These are phyloP conservation scores for Plectosphaerella sp. DNA, from an alignment of 2,329 filamentous ascomycete species.

Conservation along the genomic window DNA sequence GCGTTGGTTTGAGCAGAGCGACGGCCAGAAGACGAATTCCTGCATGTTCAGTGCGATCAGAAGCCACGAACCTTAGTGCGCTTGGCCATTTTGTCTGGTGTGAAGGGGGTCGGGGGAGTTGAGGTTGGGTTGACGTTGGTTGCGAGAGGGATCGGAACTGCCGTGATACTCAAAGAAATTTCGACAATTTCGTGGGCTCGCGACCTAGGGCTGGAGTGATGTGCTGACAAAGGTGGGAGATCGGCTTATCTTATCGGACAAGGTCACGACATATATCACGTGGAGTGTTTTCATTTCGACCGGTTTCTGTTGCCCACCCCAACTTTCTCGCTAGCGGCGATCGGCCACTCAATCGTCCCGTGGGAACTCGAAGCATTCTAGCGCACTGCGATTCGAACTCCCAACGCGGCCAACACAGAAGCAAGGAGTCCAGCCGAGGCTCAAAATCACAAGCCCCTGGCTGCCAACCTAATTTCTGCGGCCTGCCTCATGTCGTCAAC, in stretches of 20 bases:
- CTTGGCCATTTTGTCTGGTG: conserved; percentile 78
- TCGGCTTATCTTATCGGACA: too few relatives aligned
- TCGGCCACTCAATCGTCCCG: too few relatives aligned
- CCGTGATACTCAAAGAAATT: conserved; percentile 14
- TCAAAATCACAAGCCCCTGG: too few relatives aligned
- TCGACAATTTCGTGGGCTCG: neutral
- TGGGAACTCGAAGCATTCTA: too few relatives aligned
- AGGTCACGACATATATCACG: neutral
- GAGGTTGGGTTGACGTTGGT: conserved; percentile 14
- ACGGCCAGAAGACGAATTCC: neutral
- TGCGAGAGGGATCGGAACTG: conserved; percentile 14
- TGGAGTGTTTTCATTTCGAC: neutral
- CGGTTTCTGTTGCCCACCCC: too few relatives aligned
- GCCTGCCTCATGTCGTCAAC: too few relatives aligned
- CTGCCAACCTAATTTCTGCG: too few relatives aligned
- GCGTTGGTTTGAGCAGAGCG: neutral
- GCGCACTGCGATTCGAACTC: too few relatives aligned
- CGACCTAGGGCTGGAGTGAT: conserved; percentile 18
- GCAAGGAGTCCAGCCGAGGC: too few relatives aligned
- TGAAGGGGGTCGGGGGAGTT: conserved; percentile 17
- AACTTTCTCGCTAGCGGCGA: too few relatives aligned
- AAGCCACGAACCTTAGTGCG: conserved; percentile 57
- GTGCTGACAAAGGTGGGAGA: conserved; percentile 4
- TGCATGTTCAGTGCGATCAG: neutral
- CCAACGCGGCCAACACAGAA: too few relatives aligned